Percentiles rank a stretch among this genome's conserved stretches.
These are phyloP conservation scores for Obelidium mucronatum DNA, from an alignment of 192 early-diverging fungal genomes.

Conservation along the genomic window DNA sequence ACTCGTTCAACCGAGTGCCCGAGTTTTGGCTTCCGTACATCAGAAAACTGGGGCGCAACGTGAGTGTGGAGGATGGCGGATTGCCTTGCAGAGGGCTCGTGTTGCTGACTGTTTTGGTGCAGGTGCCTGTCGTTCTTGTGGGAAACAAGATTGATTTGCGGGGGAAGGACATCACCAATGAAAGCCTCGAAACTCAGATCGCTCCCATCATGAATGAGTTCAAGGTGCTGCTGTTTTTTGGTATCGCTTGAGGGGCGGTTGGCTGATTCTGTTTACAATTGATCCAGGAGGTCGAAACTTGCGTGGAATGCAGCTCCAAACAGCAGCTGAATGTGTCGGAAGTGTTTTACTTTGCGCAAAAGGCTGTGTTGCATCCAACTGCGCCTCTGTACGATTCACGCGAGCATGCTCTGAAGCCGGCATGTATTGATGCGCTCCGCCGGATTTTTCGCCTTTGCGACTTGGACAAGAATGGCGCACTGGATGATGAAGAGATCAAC, in stretches of 20 bases:
- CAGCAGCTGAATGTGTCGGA: conserved; percentile 94
- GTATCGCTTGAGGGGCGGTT: too few relatives aligned
- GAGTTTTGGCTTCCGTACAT: conserved; percentile 95
- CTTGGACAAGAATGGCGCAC: conserved; percentile 86
- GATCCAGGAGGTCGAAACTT: conserved; percentile 93
- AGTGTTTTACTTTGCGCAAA: conserved; percentile 99
- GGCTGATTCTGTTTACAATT: not conserved
- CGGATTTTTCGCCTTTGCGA: conserved; percentile 98
- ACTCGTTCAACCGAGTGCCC: conserved; percentile 85
- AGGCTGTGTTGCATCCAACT: conserved; percentile 97
- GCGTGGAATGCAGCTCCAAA: conserved; percentile 99
- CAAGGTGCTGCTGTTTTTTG: conserved; percentile 63
- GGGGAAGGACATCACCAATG: conserved; percentile 83
- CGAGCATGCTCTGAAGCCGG: conserved; percentile 88
- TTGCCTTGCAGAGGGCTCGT: not conserved
- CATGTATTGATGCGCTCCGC: conserved; percentile 88
- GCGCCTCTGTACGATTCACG: conserved; percentile 95
- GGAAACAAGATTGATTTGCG: conserved; percentile 92
- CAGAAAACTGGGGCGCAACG: conserved; percentile 89
- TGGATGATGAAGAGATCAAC: conserved; percentile 95
- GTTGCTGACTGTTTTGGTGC: not conserved
- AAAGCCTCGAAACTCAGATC: conserved; percentile 90
- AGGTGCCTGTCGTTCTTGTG: conserved; percentile 93
- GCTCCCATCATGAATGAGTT: conserved; percentile 99
- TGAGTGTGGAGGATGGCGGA: conserved; percentile 46